Conservation (phyloP, 495 filamentous ascomycete genomes). For the Penicillium diatomitis region DNA sequence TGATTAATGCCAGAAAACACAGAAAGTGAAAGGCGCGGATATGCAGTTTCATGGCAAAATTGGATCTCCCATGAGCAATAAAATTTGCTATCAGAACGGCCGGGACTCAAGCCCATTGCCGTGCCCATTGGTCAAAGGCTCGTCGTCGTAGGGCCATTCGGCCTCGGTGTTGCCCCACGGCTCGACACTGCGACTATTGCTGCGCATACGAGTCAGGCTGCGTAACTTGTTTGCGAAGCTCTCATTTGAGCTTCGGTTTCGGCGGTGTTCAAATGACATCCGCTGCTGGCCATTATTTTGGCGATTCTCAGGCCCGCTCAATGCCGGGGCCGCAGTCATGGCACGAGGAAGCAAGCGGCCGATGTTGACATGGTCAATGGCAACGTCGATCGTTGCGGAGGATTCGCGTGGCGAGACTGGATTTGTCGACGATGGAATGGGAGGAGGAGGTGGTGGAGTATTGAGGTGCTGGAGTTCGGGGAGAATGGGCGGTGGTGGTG, state of each 20-base stretch:
- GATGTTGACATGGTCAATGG: constrained; percentile 50
- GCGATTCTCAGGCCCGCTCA: constrained; percentile 16
- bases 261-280: constrained; percentile 48
- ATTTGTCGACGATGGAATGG: constrained; percentile 17
- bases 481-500: constrained; percentile 56
- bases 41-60: too few species aligned
- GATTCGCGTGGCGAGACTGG: constrained; percentile 34
- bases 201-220: constrained; percentile 60
- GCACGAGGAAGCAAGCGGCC: constrained; percentile 30
- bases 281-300: constrained; percentile 16
- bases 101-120: not conserved
- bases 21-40: not conserved
- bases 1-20: not conserved
- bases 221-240: constrained; percentile 55
- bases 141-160: constrained; percentile 26
- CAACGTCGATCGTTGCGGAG: constrained; percentile 59
- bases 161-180: constrained; percentile 17
- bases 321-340: constrained; percentile 31
- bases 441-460: constrained; percentile 53
- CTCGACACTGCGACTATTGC: constrained; percentile 49
- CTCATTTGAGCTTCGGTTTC: constrained; percentile 59
- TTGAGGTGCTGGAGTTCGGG: constrained; percentile 81
- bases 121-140: constrained; percentile 4
- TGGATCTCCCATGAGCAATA: not conserved
- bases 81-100: not conserved